A percentile compares a stretch with the other conserved stretches of the same genome.
phyloP scores from a whole-genome alignment of 495 filamentous ascomycete genomes.

The Xylaria flabelliformis region DNA sequence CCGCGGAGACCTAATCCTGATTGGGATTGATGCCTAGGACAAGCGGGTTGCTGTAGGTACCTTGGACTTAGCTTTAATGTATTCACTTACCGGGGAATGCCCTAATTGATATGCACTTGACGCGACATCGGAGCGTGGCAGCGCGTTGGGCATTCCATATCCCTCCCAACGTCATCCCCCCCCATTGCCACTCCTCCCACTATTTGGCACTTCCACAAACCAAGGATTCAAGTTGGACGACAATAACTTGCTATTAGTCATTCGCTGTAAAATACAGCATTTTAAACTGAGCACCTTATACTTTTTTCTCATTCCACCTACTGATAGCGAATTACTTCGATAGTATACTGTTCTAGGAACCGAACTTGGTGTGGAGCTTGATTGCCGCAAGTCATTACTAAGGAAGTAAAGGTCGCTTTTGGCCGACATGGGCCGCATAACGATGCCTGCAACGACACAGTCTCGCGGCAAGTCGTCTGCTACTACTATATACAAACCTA shows the following conservation, averaged over 20 bases:
- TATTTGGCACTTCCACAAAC: slow-evolving; percentile 4
- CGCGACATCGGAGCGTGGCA: slow-evolving; percentile 32
- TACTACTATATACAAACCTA: slow-evolving; percentile 40
- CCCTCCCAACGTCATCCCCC: slow-evolving; percentile 18
- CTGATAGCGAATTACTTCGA: background rate
- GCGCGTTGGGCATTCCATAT: slow-evolving; percentile 5
- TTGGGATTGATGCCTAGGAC: background rate
- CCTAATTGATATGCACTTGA: slow-evolving; percentile 43
- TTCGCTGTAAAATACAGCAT: background rate
- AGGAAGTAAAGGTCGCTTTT: background rate
- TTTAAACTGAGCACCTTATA: background rate
- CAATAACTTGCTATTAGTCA: background rate
- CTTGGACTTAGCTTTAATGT: background rate
- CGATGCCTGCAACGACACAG: slow-evolving; percentile 46
- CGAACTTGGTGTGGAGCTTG: background rate
- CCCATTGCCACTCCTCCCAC: background rate
- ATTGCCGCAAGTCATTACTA: background rate
- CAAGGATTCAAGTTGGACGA: background rate
- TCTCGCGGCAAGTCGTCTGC: slow-evolving; percentile 32
- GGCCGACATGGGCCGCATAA: slow-evolving; percentile 7
- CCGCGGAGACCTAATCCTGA: background rate
- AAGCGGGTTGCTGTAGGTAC: background rate
- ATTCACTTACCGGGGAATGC: slow-evolving; percentile 29
- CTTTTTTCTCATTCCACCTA: background rate
- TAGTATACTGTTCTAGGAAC: background rate